Evolutionary conservation across 768 basidiomycete genomes (phyloP).

Genomic region (Paxillus rubicundulus): DNA sequence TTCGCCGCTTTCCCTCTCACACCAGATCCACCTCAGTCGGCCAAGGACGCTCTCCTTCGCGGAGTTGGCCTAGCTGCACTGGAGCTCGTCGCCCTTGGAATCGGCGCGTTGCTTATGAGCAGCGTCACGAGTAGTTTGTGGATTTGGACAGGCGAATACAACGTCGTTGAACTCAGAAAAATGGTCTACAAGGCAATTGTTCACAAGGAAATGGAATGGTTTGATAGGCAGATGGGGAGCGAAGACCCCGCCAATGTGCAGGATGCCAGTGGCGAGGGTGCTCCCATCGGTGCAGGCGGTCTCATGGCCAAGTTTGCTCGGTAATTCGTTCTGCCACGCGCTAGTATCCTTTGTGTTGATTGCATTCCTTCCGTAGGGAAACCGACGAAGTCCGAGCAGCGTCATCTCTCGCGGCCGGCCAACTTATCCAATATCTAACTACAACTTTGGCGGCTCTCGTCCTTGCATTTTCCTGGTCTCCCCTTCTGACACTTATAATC

Average conservation of each 20-base stretch:
- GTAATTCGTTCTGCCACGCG: slow-evolving; percentile 35
- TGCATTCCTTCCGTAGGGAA: slow-evolving; percentile 53
- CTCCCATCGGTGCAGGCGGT: slow-evolving; percentile 77
- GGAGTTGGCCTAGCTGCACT: slow-evolving; percentile 61
- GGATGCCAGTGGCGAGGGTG: slow-evolving; percentile 37
- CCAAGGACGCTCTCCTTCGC: slow-evolving; percentile 52
- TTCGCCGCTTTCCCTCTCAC: slow-evolving; percentile 59
- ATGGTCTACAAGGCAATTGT: slow-evolving; percentile 68
- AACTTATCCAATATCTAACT: slow-evolving; percentile 75
- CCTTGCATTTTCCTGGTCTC: slow-evolving; percentile 80
- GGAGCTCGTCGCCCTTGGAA: slow-evolving; percentile 62
- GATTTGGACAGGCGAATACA: slow-evolving; percentile 85
- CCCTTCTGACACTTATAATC: slow-evolving; percentile 85
- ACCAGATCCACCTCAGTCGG: slow-evolving; percentile 35
- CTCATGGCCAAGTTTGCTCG: slow-evolving; percentile 91
- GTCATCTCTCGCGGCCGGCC: slow-evolving; percentile 75
- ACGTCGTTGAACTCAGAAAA: slow-evolving; percentile 63
- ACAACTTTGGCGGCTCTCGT: slow-evolving; percentile 76
- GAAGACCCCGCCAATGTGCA: slow-evolving; percentile 43
- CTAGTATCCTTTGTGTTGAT: not conserved
- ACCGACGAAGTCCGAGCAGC: slow-evolving; percentile 92
- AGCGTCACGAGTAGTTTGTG: slow-evolving; percentile 76
- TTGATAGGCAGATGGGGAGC: slow-evolving; percentile 72
- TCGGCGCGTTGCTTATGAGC: slow-evolving; percentile 66
- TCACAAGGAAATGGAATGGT: slow-evolving; percentile 83